These are phyloP conservation scores for Umbelopsis sp. DNA, from an alignment of 371 early-diverging fungal genomes.

Conservation along the genomic window DNA sequence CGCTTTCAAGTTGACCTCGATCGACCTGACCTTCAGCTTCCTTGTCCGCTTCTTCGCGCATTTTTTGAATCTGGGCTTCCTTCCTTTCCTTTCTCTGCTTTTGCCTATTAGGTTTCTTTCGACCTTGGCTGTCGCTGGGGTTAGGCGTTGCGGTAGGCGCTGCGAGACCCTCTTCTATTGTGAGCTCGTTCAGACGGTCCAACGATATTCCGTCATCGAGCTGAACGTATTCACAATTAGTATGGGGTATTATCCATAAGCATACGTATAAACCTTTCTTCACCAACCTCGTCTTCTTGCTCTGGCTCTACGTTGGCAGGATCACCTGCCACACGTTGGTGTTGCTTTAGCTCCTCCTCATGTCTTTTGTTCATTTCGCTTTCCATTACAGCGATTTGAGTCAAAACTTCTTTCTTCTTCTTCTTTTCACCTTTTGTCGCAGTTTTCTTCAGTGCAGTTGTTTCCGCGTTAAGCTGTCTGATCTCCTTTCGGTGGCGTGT, in stretches of 20 bases:
- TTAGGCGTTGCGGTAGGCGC: slow-evolving; percentile 22
- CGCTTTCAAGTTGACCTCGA: slow-evolving; percentile 71
- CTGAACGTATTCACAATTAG: background rate
- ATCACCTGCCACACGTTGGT: slow-evolving; percentile 30
- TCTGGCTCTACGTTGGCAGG: slow-evolving; percentile 18
- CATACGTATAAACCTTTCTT: background rate
- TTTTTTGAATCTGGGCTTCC: slow-evolving; percentile 74
- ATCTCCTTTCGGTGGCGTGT: slow-evolving; percentile 79
- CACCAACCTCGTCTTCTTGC: slow-evolving; percentile 20
- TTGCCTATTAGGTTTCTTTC: slow-evolving; percentile 70
- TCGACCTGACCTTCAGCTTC: slow-evolving; percentile 82
- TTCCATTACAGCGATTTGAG: slow-evolving; percentile 75
- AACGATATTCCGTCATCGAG: slow-evolving; percentile 47
- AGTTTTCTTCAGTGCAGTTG: slow-evolving; percentile 77
- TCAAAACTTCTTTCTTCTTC: slow-evolving; percentile 82
- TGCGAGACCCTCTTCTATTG: slow-evolving; percentile 37
- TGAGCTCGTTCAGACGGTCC: slow-evolving; percentile 40
- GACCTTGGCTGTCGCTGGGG: slow-evolving; percentile 19
- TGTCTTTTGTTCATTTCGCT: slow-evolving; percentile 66
- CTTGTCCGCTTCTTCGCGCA: slow-evolving; percentile 76
- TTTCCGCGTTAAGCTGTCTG: slow-evolving; percentile 70
- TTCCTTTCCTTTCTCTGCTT: slow-evolving; percentile 72
- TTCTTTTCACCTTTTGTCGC: slow-evolving; percentile 81
- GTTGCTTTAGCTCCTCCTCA: slow-evolving; percentile 61
- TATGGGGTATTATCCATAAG: background rate